Conservation (phyloP, 805 yeast species). For the Candida montana region DNA sequence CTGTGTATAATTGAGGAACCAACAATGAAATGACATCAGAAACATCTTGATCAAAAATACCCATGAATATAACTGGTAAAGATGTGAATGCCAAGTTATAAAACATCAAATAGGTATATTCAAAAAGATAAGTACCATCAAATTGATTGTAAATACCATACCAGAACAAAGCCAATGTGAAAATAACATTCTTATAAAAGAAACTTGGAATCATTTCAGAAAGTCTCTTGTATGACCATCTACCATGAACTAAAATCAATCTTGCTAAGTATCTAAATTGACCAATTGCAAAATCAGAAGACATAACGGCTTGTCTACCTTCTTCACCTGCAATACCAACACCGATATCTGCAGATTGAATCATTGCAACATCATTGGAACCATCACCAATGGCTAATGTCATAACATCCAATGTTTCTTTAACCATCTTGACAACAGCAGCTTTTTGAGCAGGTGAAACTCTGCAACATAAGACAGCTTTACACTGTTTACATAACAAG, state of each 20-base stretch:
- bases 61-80: conserved; percentile 71
- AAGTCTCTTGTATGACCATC: conserved; percentile 81
- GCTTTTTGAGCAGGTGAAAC: conserved; percentile 88
- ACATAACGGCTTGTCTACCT: conserved; percentile 86
- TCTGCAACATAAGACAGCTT: conserved; percentile 79
- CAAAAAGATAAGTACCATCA: conserved; percentile 76
- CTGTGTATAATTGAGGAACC: conserved; percentile 69
- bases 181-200: conserved; percentile 74
- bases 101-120: conserved; percentile 75
- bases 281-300: conserved; percentile 81
- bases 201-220: conserved; percentile 82
- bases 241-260: conserved; percentile 69
- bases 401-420: conserved; percentile 70
- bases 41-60: conserved; percentile 79
- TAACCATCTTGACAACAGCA: conserved; percentile 75
- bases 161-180: conserved; percentile 73
- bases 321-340: conserved; percentile 91
- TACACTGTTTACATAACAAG: conserved; percentile 71
- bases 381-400: conserved; percentile 88
- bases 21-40: conserved; percentile 59
- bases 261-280: conserved; percentile 71
- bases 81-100: conserved; percentile 82
- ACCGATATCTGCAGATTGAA: conserved; percentile 83
- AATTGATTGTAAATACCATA: conserved; percentile 68
- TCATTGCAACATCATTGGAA: conserved; percentile 87